Evolutionary conservation across 2,329 filamentous ascomycete species (phyloP).

Genomic region (Aspergillus persii): DNA sequence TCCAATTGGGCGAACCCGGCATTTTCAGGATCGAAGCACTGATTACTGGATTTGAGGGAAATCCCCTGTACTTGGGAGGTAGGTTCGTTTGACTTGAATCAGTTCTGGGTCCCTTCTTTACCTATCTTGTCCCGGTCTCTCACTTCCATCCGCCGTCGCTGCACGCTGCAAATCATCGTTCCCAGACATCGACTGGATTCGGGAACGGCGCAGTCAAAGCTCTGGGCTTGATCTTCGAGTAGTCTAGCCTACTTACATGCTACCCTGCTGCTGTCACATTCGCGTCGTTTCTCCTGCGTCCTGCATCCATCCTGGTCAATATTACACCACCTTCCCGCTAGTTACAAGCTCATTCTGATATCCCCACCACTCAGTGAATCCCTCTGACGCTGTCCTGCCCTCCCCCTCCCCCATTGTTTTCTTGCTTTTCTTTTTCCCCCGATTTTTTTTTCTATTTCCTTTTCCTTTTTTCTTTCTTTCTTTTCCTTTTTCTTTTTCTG

Average conservation of each 20-base stretch:
- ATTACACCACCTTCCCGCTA: conserved; percentile 41
- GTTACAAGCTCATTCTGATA: conserved; percentile 35
- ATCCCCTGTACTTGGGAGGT: neutral
- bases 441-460: conserved; percentile 14
- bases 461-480: conserved; percentile 14
- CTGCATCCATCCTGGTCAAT: conserved; percentile 38
- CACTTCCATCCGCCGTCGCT: conserved; percentile 14
- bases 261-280: conserved; percentile 21
- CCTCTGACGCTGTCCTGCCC: conserved; percentile 17
- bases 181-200: conserved; percentile 14
- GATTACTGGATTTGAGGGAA: neutral
- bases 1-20: neutral
- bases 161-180: conserved; percentile 24
- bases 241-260: conserved; percentile 17
- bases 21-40: neutral
- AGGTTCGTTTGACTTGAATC: conserved; percentile 1
- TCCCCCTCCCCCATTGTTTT: conserved; percentile 14
- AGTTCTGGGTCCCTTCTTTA: conserved; percentile 3
- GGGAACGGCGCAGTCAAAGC: conserved; percentile 2
- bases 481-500: conserved; percentile 13
- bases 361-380: conserved; percentile 22
- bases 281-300: conserved; percentile 28
- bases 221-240: conserved; percentile 14
- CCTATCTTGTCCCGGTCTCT: conserved; percentile 6
- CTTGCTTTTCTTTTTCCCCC: conserved; percentile 13